A percentile compares a stretch with the other conserved stretches of the same genome.
Conservation (phyloP, 1,139 yeast genomes). For the Suhomyces chickasaworum region DNA sequence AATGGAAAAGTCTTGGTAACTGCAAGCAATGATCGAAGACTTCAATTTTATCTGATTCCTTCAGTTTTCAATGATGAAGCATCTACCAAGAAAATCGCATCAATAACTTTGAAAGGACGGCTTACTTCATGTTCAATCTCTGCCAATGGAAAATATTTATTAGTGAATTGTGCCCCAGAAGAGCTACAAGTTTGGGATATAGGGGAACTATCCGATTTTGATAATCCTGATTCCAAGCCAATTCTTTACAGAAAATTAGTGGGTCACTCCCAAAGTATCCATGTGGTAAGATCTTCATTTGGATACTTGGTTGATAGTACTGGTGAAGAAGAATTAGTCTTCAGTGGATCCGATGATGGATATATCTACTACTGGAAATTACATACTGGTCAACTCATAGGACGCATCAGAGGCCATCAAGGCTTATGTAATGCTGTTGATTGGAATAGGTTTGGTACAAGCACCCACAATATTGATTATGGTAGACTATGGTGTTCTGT, state of each 20-base stretch:
- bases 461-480: constrained; percentile 28
- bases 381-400: constrained; percentile 68
- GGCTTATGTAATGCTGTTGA: constrained; percentile 74
- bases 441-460: constrained; percentile 56
- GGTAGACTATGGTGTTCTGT: constrained; percentile 75
- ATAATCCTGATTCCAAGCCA: constrained; percentile 25
- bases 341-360: constrained; percentile 86
- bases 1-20: constrained; percentile 65
- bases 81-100: constrained; percentile 37
- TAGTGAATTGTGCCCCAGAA: constrained; percentile 73
- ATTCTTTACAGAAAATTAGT: constrained; percentile 57
- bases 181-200: constrained; percentile 81
- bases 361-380: constrained; percentile 80
- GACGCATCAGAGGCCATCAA: constrained; percentile 60
- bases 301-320: constrained; percentile 50
- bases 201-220: constrained; percentile 16
- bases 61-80: constrained; percentile 36
- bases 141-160: constrained; percentile 48
- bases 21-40: constrained; percentile 60
- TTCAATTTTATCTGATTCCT: constrained; percentile 54
- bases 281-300: constrained; percentile 75
- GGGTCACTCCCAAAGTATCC: constrained; percentile 73
- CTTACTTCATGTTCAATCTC: constrained; percentile 46
- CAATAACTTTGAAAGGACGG: constrained; percentile 38
- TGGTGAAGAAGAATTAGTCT: constrained; percentile 63